Conservation (phyloP, 257 asterid genomes). For the Agastache rugosa region DNA sequence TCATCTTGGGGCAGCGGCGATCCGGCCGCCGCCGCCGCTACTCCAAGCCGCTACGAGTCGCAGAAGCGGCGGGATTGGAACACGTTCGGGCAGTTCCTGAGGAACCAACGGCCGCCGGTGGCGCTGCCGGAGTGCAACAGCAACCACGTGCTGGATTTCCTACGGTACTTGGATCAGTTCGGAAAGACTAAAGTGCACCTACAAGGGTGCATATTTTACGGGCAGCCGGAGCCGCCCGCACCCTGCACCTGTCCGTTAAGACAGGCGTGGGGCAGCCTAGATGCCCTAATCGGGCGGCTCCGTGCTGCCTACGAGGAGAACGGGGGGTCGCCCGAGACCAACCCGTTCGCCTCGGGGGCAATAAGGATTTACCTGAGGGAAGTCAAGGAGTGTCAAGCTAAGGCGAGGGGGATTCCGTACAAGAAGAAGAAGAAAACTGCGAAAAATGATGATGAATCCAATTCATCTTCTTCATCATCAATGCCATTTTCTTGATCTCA, state of each 20-base stretch:
- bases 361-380: slow-evolving; percentile 73
- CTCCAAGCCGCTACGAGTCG: slow-evolving; percentile 72
- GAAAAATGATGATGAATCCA: slow-evolving; percentile 52
- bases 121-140: slow-evolving; percentile 65
- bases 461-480: slow-evolving; percentile 47
- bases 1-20: slow-evolving; percentile 49
- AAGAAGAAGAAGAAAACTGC: slow-evolving; percentile 67
- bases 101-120: slow-evolving; percentile 73
- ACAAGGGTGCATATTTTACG: slow-evolving; percentile 75
- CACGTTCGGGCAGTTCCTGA: slow-evolving; percentile 77
- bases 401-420: slow-evolving; percentile 72
- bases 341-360: slow-evolving; percentile 75
- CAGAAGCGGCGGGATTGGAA: slow-evolving; percentile 73
- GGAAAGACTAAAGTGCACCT: slow-evolving; percentile 78
- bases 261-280: slow-evolving; percentile 82
- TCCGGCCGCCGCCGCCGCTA: slow-evolving; percentile 8
- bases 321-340: slow-evolving; percentile 74
- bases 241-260: slow-evolving; percentile 76
- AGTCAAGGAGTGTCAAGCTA: slow-evolving; percentile 73
- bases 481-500: slow-evolving; percentile 59
- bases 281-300: slow-evolving; percentile 73
- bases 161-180: slow-evolving; percentile 72
- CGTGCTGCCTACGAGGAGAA: slow-evolving; percentile 87
- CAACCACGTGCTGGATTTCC: slow-evolving; percentile 72
- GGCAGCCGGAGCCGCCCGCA: slow-evolving; percentile 84